Percentiles rank a stretch among this genome's conserved stretches.
Conservation (phyloP, 805 yeast genomes). For the Candida schatavii region DNA sequence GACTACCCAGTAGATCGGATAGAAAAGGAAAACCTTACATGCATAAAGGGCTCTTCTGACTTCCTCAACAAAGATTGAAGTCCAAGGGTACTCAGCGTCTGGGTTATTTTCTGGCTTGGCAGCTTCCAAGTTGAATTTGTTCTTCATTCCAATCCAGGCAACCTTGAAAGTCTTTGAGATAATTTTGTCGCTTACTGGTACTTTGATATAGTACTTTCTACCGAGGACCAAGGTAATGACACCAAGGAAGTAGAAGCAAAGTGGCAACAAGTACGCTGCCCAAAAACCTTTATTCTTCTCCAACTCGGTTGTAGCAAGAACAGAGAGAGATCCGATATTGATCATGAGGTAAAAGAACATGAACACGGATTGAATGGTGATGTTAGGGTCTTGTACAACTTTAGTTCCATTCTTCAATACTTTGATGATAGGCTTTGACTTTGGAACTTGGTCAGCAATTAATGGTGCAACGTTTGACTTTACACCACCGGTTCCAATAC, state of each 20-base stretch:
- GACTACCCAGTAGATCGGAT: slow-evolving; percentile 72
- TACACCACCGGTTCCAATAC: slow-evolving; percentile 79
- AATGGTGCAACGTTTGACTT: slow-evolving; percentile 73
- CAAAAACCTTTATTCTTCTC: slow-evolving; percentile 65
- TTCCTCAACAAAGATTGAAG: slow-evolving; percentile 71
- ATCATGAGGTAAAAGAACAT: slow-evolving; percentile 75
- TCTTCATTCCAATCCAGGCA: slow-evolving; percentile 41
- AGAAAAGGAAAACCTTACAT: slow-evolving; percentile 69
- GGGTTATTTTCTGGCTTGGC: slow-evolving; percentile 60
- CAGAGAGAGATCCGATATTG: slow-evolving; percentile 71
- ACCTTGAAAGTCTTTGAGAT: slow-evolving; percentile 50
- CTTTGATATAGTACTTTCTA: slow-evolving; percentile 51
- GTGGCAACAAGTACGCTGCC: slow-evolving; percentile 74
- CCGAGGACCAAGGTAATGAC: slow-evolving; percentile 53
- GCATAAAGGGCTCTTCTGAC: slow-evolving; percentile 62
- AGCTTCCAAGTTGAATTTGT: slow-evolving; percentile 48
- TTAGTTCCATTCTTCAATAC: slow-evolving; percentile 39
- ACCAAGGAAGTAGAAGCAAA: slow-evolving; percentile 54
- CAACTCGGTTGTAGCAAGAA: slow-evolving; percentile 73
- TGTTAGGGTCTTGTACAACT: slow-evolving; percentile 56
- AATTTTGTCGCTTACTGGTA: slow-evolving; percentile 61
- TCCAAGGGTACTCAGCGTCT: slow-evolving; percentile 52
- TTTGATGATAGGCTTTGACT: slow-evolving; percentile 36
- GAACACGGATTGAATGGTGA: slow-evolving; percentile 70
- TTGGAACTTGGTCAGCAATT: slow-evolving; percentile 61